phyloP scores from a whole-genome alignment of 129 eudicot species.

The Silybum marianum region DNA sequence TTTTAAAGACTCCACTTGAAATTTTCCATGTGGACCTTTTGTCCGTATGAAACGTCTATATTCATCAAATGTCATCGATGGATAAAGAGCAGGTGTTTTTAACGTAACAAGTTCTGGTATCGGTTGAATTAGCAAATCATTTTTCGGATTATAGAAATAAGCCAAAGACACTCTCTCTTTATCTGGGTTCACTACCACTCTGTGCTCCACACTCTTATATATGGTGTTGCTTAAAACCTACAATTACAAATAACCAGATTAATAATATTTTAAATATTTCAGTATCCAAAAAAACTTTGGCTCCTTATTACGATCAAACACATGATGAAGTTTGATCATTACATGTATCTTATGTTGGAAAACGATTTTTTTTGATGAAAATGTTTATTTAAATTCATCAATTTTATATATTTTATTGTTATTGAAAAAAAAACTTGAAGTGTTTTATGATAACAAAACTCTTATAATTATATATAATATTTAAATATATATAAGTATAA shows the following conservation, averaged over 20 bases:
- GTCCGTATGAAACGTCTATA: slow-evolving; percentile 72
- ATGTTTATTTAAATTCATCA: too few relatives aligned
- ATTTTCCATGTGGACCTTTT: slow-evolving; percentile 83
- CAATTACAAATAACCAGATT: background rate
- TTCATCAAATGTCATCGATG: slow-evolving; percentile 75
- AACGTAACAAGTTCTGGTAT: slow-evolving; percentile 52
- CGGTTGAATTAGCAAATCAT: slow-evolving; percentile 62
- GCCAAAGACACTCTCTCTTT: slow-evolving; percentile 76
- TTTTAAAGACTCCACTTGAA: slow-evolving; percentile 65
- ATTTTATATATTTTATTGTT: too few relatives aligned
- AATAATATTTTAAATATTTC: too few relatives aligned
- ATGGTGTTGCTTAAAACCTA: slow-evolving; percentile 76
- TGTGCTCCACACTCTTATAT: slow-evolving; percentile 80
- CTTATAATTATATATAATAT: too few relatives aligned
- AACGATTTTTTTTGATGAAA: too few relatives aligned
- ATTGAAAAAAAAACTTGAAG: too few relatives aligned
- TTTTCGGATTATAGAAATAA: slow-evolving; percentile 78
- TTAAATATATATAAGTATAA: too few relatives aligned
- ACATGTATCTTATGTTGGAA: too few relatives aligned
- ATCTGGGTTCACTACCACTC: slow-evolving; percentile 72
- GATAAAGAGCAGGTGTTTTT: slow-evolving; percentile 62
- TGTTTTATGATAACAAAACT: too few relatives aligned
- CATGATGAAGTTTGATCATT: too few relatives aligned
- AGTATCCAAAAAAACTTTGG: background rate
- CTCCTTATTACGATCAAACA: background rate